phyloP scores from a whole-genome alignment of 192 early-diverging fungal species.

The Jimgerdemannia flammicorona region DNA sequence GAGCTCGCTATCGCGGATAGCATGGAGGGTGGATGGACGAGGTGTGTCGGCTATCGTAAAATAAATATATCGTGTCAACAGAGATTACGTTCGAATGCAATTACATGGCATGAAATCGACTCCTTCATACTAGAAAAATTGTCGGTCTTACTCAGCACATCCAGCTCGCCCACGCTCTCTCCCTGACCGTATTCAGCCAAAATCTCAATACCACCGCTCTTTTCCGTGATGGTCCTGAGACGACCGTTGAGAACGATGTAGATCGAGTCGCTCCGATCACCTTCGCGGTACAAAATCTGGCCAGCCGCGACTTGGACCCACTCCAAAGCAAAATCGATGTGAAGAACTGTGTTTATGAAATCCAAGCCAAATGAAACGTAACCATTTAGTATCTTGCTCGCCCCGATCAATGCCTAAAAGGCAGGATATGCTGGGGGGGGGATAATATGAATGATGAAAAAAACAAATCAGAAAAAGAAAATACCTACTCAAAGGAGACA shows the following conservation, averaged over 20 bases:
- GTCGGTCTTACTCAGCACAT: conserved; percentile 69
- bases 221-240: conserved; percentile 79
- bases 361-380: not conserved
- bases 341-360: conserved; percentile 44
- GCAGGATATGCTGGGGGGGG: no score
- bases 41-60: conserved; percentile 42
- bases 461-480: not conserved
- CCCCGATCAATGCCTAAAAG: no score
- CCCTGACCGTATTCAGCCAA: conserved; percentile 91
- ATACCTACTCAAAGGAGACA: conserved; percentile 75
- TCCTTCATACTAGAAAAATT: no score
- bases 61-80: not conserved
- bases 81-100: no score
- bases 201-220: conserved; percentile 66
- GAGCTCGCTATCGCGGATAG: conserved; percentile 96
- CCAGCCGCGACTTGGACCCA: conserved; percentile 95
- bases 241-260: conserved; percentile 94
- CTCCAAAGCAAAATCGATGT: conserved; percentile 83
- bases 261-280: conserved; percentile 82
- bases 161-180: conserved; percentile 93
- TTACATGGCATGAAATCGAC: no score
- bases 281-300: conserved; percentile 88
- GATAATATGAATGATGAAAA: not conserved
- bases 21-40: conserved; percentile 86
- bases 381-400: no score